These are phyloP conservation scores for Alternaria incomplexa DNA, from an alignment of 2,329 filamentous ascomycete genomes.

Conservation along the genomic window DNA sequence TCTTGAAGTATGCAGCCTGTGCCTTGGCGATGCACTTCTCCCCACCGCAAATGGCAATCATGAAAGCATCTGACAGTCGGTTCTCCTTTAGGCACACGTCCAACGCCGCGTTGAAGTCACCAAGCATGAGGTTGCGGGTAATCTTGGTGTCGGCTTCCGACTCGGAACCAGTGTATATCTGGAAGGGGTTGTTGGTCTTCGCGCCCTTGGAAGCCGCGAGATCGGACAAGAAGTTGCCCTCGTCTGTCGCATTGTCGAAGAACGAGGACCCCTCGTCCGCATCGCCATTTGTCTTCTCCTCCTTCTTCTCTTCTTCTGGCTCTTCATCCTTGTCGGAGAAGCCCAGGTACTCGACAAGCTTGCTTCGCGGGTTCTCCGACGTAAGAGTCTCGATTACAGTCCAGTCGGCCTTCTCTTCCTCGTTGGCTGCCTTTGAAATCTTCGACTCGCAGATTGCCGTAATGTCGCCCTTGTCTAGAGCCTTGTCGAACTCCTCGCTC, in stretches of 20 bases:
- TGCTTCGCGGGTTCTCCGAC: constrained; percentile 81
- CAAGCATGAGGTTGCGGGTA: constrained; percentile 85
- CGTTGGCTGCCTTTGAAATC: constrained; percentile 74
- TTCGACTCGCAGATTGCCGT: constrained; percentile 79
- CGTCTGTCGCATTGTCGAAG: constrained; percentile 73
- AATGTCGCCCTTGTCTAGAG: constrained; percentile 79
- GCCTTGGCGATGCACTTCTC: constrained; percentile 94
- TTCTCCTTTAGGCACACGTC: constrained; percentile 88
- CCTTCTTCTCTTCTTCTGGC: constrained; percentile 31
- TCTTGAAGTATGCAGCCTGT: constrained; percentile 86
- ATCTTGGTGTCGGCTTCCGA: constrained; percentile 83
- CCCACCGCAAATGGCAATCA: constrained; percentile 96
- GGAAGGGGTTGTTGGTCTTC: constrained; percentile 93
- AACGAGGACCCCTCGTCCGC: constrained; percentile 69
- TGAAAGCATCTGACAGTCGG: constrained; percentile 92
- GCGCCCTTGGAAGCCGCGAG: constrained; percentile 87
- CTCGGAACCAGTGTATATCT: constrained; percentile 84
- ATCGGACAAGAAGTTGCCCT: constrained; percentile 85
- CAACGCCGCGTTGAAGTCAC: constrained; percentile 87
- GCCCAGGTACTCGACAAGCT: constrained; percentile 89
- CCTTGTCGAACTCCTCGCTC: constrained; percentile 85
- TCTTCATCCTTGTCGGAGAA: constrained; percentile 67
- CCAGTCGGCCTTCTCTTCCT: constrained; percentile 97
- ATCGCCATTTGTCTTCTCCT: constrained; percentile 54
- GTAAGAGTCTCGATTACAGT: constrained; percentile 89